Evolutionary conservation across 2,329 filamentous ascomycete genomes (phyloP), one percentile per base, ranked within the genome.

Genomic region (Ilyonectria destructans): DNA sequence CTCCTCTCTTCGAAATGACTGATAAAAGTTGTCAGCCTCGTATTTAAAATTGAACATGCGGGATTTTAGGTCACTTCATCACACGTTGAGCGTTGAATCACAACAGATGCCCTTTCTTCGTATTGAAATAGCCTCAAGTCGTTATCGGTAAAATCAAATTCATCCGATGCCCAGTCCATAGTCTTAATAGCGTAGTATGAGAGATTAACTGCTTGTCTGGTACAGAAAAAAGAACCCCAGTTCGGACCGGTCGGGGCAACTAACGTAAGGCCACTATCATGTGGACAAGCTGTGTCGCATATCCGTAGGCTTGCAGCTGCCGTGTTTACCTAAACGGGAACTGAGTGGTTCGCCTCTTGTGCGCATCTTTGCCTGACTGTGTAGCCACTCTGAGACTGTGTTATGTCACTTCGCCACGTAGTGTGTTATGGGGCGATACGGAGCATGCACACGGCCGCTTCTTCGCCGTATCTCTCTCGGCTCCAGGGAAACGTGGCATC

Each of bases 91-190:
- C 45, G 29, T 8, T 40, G 43, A 5, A 58, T 33, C 13, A 58
- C 45, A 19, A 23, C 17, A 13, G 26, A 58, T 19, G 33, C 40
- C 6, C 56, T 15, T 17, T 58, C 37, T 21, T 58, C 56, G 10
- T 58, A 58, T 13, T 58, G 37, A 23, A 58, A 58, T n/a, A 58
- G n/a, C 10, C 8, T 17, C 23, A 59, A 49, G 29, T 59, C 45
- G 3, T 59, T 23, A 3, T 59, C 45, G 26, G 29, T 59, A n/a
- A 59, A 51, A 2, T 23, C 43, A n/a, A 59, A 59, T 5, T 17
- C n/a, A 6, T 31, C 43, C 5, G 57, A 59, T 33, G 57, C 17
- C 43, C 43, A 59, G 21, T 59, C 57, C 57, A 59, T 59, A 7
- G n/a, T 33, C 21, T 26, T 2, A 26, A 12, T 26, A 8, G 2